These are phyloP conservation scores for Paramarasmius palmivorus DNA, from an alignment of 1,284 basidiomycete genomes.

Conservation along the genomic window DNA sequence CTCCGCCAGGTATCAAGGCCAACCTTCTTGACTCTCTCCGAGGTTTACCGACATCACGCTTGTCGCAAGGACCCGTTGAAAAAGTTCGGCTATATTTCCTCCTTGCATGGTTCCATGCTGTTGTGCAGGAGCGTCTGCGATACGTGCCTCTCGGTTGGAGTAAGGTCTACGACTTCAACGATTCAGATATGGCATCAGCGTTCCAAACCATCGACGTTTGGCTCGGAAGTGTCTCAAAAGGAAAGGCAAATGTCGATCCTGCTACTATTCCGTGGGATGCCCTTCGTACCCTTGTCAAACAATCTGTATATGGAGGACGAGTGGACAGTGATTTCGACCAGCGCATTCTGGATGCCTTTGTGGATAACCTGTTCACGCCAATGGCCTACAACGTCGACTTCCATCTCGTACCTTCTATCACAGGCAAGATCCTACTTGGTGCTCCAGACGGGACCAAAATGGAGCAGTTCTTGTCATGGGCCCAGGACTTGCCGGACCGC, in stretches of 20 bases:
- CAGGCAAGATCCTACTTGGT: constrained; percentile 58
- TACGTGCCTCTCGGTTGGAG: constrained; percentile 96
- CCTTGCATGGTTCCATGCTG: constrained; percentile 97
- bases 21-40: constrained; percentile 91
- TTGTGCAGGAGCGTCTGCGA: constrained; percentile 93
- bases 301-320: constrained; percentile 93
- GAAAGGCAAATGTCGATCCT: constrained; percentile 89
- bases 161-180: constrained; percentile 96
- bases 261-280: constrained; percentile 92
- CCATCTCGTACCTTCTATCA: constrained; percentile 74
- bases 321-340: constrained; percentile 96
- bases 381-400: constrained; percentile 91
- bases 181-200: constrained; percentile 94
- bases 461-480: constrained; percentile 89
- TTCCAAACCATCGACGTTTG: constrained; percentile 90
- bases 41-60: constrained; percentile 69
- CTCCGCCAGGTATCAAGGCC: constrained; percentile 93
- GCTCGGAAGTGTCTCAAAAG: constrained; percentile 80
- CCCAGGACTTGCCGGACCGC: constrained; percentile 81
- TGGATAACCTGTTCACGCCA: constrained; percentile 85
- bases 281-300: constrained; percentile 86
- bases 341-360: constrained; percentile 86
- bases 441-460: constrained; percentile 91
- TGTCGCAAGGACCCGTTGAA: constrained; percentile 84
- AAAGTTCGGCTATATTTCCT: constrained; percentile 91